A percentile compares a stretch with the other conserved stretches of the same genome.
Evolutionary conservation across 495 filamentous ascomycete species (phyloP).

Genomic region (Hapsidospora chrysogenum): DNA sequence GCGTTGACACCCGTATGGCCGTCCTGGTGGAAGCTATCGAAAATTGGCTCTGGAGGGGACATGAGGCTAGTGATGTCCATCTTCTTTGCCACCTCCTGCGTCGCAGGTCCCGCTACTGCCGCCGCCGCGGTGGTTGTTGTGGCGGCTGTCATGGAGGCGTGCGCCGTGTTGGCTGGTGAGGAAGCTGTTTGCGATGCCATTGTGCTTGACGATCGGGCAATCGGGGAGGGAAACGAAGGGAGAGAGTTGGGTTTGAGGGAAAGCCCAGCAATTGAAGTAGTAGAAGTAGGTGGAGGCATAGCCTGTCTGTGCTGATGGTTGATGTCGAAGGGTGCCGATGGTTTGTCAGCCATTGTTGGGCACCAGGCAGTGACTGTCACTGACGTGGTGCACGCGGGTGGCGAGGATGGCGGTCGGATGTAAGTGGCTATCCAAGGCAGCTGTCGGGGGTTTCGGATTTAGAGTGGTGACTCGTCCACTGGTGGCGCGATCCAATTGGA

Average conservation of each 20-base stretch:
- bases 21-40: conserved; percentile 38
- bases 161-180: too few species aligned
- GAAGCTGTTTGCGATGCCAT: neutral
- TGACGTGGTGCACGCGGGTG: conserved; percentile 1
- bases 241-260: too few species aligned
- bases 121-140: neutral
- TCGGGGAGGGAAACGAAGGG: neutral
- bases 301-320: too few species aligned
- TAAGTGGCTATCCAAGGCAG: too few species aligned
- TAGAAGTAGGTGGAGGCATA: conserved; percentile 1
- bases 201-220: neutral
- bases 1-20: neutral
- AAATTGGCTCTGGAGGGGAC: conserved; percentile 55
- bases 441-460: too few species aligned
- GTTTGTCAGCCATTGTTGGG: conserved; percentile 5
- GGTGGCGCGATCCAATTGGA: too few species aligned
- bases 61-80: conserved; percentile 43
- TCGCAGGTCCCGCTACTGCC: neutral
- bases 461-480: too few species aligned
- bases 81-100: conserved; percentile 12
- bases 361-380: too few species aligned
- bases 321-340: neutral
- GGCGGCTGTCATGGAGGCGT: neutral
- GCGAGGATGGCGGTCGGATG: neutral
- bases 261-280: neutral